A percentile compares a stretch with the other conserved stretches of the same genome.
Evolutionary conservation across 306 rosid species (phyloP).

Genomic region (Prunus mongolica): DNA sequence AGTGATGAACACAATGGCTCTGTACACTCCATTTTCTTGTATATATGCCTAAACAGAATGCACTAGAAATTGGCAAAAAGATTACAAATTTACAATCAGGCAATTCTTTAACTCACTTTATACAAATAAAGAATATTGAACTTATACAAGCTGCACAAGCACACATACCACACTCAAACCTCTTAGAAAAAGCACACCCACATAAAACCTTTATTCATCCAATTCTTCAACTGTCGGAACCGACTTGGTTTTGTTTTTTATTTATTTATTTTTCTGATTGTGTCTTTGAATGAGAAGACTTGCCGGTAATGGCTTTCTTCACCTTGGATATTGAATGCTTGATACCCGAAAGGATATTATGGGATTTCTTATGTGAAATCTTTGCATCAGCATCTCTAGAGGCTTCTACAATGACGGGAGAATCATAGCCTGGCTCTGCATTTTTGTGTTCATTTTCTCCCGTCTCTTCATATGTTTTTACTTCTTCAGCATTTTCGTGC

Average conservation of each 20-base stretch:
- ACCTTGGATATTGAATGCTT: slow-evolving; percentile 77
- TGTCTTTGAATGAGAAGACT: slow-evolving; percentile 55
- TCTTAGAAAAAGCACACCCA: slow-evolving; percentile 4
- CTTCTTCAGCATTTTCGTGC: slow-evolving; percentile 13
- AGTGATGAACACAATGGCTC: neutral
- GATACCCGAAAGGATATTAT: slow-evolving; percentile 56
- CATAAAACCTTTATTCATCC: neutral
- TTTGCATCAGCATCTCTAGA: slow-evolving; percentile 36
- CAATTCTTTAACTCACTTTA: slow-evolving; percentile 3
- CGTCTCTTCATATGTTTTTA: slow-evolving; percentile 16
- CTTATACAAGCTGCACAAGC: neutral
- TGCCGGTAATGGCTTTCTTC: slow-evolving; percentile 64
- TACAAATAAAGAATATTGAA: neutral
- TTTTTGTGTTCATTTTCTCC: slow-evolving; percentile 23
- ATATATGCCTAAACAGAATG: neutral
- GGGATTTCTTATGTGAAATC: slow-evolving; percentile 53
- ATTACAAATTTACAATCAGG: neutral
- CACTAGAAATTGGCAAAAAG: neutral
- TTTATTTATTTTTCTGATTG: slow-evolving; percentile 22
- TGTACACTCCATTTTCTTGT: neutral
- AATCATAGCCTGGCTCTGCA: slow-evolving; percentile 19
- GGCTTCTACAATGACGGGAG: slow-evolving; percentile 31
- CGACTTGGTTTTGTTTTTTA: neutral
- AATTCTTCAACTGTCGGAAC: slow-evolving; percentile 15
- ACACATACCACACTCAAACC: slow-evolving; percentile 3